Evolutionary conservation across 805 yeast species (phyloP), one percentile per base, ranked within the genome.

Genomic region (Wickerhamomyces ciferrii): DNA sequence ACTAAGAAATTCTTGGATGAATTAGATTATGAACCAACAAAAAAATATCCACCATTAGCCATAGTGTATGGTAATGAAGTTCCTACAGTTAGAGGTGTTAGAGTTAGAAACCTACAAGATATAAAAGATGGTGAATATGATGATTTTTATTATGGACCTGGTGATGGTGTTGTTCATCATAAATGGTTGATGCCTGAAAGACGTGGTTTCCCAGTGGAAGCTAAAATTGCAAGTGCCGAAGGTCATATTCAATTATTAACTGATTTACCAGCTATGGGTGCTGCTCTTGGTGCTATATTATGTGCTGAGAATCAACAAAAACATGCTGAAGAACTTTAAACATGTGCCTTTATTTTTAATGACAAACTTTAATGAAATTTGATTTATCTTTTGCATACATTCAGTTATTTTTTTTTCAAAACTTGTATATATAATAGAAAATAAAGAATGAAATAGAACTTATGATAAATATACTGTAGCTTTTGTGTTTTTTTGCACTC

Each of bases 141-240:
- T 51, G 83, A 87, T 55, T 84, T 88, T 55, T 79, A 76, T 55
- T 90, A 87, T 57, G 96, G 96, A 0, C 87, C 88, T 5, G 97
- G 97, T 15, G 97, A 91, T 62, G 97, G 97, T 39, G 97, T 91
- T 18, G 88, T 88, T 1, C 87, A 87, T 63, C 87, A 84, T 53
- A 78, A 78, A 51, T 84, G 90, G 85, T 65, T 87, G 42, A 78
- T 90, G 78, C 97, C 97, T 0, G 87, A 84, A 53, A 67, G 67
- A 38, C 74, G 75, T 51, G 95, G 92, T 0, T 89, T 85, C 58
- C 81, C 84, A 3, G 75, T 87, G 2, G 86, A 75, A 14, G 91
- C 84, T 9, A 83, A 82, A 55, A 71, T 87, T 39, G 72, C 81
- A 1, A 75, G 85, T 31, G 72, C 69, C 2, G 67, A 76, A 40